These are phyloP conservation scores for Wickerhamomyces sp. DNA, from an alignment of 1,139 yeast genomes.

Conservation along the genomic window DNA sequence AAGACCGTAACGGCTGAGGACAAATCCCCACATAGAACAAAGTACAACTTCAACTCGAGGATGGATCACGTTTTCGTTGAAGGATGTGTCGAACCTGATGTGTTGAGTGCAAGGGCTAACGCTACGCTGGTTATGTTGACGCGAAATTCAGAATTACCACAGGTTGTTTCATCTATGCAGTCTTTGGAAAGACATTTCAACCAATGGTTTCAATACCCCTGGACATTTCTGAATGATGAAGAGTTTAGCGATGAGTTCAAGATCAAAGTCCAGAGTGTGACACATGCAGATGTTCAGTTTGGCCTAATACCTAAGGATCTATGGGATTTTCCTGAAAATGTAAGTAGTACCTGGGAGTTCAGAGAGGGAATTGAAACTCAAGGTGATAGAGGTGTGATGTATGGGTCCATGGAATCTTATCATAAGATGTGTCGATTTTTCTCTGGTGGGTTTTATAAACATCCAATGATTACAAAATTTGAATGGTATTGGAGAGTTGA, in stretches of 20 bases:
- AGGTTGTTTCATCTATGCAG: slow-evolving; percentile 61
- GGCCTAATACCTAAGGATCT: slow-evolving; percentile 22
- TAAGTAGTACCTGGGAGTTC: slow-evolving; percentile 25
- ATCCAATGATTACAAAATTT: slow-evolving; percentile 56
- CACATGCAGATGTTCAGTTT: slow-evolving; percentile 58
- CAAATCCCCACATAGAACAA: neutral
- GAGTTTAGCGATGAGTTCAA: slow-evolving; percentile 64
- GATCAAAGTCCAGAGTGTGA: slow-evolving; percentile 39
- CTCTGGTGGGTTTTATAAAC: slow-evolving; percentile 73
- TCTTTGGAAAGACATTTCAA: slow-evolving; percentile 83
- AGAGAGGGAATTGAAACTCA: slow-evolving; percentile 59
- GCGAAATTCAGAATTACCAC: slow-evolving; percentile 66
- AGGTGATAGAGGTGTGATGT: slow-evolving; percentile 76
- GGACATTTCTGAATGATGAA: slow-evolving; percentile 79
- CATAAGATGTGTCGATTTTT: slow-evolving; percentile 69
- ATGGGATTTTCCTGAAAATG: slow-evolving; percentile 32
- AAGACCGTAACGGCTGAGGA: neutral
- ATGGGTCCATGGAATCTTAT: slow-evolving; percentile 75
- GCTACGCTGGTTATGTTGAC: slow-evolving; percentile 85
- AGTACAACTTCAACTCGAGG: slow-evolving; percentile 1
- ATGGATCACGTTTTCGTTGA: slow-evolving; percentile 35
- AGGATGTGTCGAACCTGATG: slow-evolving; percentile 38
- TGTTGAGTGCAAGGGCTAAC: slow-evolving; percentile 37
- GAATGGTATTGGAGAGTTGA: slow-evolving; percentile 97
- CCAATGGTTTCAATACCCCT: slow-evolving; percentile 87